Base-by-base conservation (phyloP, 768 basidiomycete species). In the Leccinum incarnatum region DNA sequence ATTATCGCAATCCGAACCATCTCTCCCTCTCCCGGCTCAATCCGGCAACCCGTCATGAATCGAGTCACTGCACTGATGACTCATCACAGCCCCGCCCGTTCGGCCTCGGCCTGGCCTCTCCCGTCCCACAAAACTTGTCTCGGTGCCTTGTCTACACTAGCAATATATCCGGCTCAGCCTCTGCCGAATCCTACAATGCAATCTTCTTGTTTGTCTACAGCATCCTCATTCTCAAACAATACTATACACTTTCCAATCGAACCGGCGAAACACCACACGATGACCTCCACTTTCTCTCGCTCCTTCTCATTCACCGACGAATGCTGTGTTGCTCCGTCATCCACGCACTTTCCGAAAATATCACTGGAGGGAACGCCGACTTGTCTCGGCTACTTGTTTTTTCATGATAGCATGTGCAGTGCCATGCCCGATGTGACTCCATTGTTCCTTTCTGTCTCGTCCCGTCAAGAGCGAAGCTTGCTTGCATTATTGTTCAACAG, bases 1-100 rank as follows among this genome's bases (percentile, higher is more conserved):
- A 70, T 70, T 72, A 71, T 71, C 69, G 64, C 69, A 67, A 69
- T 69, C 69, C 63, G 62, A 66, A 52, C 42, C 62, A 27, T 19
- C 50, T 51, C 25, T 34, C 11, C 25, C 9, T 2, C 47, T 10
- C 32, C 11, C 63, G 53, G 58, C 54, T 19, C 47, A 2, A n/a
- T 17, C 56, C 56, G 53, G 42, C 30, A 19, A 32, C 5, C 30
- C 14, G 7, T 11, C 17, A 4, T 30, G 54, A 46, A 19, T 52
- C 17, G 3, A 4, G 49, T 21, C 19, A 54, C 51, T 30, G 48
- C 53, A 61, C 54, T 70, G 64, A 69, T 70, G 66, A 69, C 63
- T 55, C 65, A 60, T 34, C 40, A 17, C 37, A 5, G 37, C 17
- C 17, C 27, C 46, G 23, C 46, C 53, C 40, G 9, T 30, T 9